Evolutionary conservation across 208 protist species (phyloP).

Genomic region (Leishmania lainsoni): DNA sequence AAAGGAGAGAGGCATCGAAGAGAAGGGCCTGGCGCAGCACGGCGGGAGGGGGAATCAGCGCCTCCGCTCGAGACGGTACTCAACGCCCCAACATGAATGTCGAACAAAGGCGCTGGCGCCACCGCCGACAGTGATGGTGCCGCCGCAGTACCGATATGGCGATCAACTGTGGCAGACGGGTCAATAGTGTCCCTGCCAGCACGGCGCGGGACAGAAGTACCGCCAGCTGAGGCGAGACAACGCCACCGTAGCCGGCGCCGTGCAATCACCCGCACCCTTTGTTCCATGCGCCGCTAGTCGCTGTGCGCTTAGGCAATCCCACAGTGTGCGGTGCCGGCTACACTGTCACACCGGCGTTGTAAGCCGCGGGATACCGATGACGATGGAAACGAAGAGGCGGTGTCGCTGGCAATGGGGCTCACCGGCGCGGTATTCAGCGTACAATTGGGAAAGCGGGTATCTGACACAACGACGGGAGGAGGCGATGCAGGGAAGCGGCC

Average conservation of each 20-base stretch:
- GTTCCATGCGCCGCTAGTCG: not conserved
- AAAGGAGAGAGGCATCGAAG: not conserved
- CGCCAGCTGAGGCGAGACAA: conserved; percentile 14
- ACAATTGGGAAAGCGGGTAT: not conserved
- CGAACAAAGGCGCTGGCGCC: conserved; percentile 12
- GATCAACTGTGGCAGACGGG: not conserved
- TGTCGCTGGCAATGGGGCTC: conserved; percentile 29
- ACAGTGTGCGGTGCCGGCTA: not conserved
- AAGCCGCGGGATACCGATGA: not conserved
- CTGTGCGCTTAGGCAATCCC: not conserved
- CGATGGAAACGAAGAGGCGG: conserved; percentile 20
- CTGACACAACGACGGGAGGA: not conserved
- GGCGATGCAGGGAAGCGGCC: not conserved
- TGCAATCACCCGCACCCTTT: not conserved
- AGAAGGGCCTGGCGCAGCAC: not conserved
- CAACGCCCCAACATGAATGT: conserved; percentile 15
- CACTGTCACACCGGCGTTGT: not conserved
- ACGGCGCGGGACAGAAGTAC: conserved; percentile 25
- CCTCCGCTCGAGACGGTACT: conserved; percentile 1
- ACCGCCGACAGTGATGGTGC: not conserved
- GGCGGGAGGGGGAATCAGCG: not conserved
- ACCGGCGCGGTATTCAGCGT: conserved; percentile 10
- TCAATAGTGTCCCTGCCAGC: not conserved
- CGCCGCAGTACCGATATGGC: not conserved
- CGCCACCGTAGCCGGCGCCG: not conserved